Evolutionary conservation across 2,329 filamentous ascomycete genomes (phyloP), one percentile per base, ranked within the genome.

Genomic region (Nemania sp.): DNA sequence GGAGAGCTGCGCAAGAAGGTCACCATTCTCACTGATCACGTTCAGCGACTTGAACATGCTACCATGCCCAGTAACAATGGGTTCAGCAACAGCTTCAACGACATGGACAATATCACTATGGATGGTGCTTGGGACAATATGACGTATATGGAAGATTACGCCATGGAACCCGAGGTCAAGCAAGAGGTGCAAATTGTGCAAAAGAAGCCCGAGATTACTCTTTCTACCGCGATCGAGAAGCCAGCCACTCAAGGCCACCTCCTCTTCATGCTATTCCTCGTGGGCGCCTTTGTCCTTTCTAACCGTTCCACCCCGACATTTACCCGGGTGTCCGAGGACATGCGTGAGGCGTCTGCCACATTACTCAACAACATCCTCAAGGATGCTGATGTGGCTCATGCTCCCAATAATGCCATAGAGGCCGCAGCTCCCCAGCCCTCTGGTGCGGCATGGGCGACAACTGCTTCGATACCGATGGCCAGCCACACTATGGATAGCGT

Each of bases 231-330:
- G 49, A 79, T 81, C 67, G 88, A 91, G 70, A 90, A 90, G 82
- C 83, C 88, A 67, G 87, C 90, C 69, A 90, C 93, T 73, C 92
- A 94, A 75, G 93, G 93, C 59, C 89, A 93, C 76, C 83, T 98
- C 75, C 86, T 98, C 79, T 91, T 95, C 81, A 97, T 98, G 93
- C 92, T 98, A 74, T 92, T 99, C 77, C 91, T 99, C 62, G 94
- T 97, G 72, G 96, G 96, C 78, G 96, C 96, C 61, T 97, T 98
- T 78, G 94, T 98, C 74, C 92, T 96, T 70, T 98, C 95, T 35
- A 97, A 94, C 82, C 89, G 89, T 73, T 88, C 89, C 52, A 85
- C 90, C 22, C 83, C 90, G 45, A 88, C 89, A 73, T 90, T 97
- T 73, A 92, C 92, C 58, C 88, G 88, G 64, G 91, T 95, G 77